Conservation (phyloP, 1,139 yeast species). For the Candida smagusa region DNA sequence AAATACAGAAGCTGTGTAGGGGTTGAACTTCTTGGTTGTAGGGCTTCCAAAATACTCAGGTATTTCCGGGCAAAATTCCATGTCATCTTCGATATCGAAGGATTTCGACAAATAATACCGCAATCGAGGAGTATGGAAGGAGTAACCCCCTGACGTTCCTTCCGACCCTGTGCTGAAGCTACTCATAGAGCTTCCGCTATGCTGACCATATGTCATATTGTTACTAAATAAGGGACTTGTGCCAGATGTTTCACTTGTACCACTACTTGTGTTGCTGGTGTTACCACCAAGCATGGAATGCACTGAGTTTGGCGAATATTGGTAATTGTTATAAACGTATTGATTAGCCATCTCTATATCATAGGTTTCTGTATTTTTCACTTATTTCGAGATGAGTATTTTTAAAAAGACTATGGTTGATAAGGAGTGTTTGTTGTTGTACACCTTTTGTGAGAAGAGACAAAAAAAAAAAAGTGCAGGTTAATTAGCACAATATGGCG, state of each 20-base stretch:
- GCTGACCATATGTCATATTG: slow-evolving; percentile 20
- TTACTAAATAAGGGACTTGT: slow-evolving; percentile 31
- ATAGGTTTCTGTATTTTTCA: slow-evolving; percentile 5
- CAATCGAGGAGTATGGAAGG: slow-evolving; percentile 42
- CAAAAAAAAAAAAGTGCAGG: background rate
- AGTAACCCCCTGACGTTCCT: slow-evolving; percentile 19
- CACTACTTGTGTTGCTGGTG: slow-evolving; percentile 9
- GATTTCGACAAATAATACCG: slow-evolving; percentile 53
- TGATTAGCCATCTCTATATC: slow-evolving; percentile 29
- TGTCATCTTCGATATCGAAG: slow-evolving; percentile 62
- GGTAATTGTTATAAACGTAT: slow-evolving; percentile 31
- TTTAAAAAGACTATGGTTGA: slow-evolving; percentile 1
- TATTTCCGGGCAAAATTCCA: slow-evolving; percentile 65
- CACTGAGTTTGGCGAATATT: slow-evolving; percentile 33
- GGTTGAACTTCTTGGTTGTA: slow-evolving; percentile 45
- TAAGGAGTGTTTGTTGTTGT: slow-evolving; percentile 3
- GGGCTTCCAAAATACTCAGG: slow-evolving; percentile 20
- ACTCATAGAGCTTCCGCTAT: background rate
- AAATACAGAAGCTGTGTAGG: slow-evolving; percentile 56
- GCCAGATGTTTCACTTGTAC: slow-evolving; percentile 2
- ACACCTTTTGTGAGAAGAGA: background rate
- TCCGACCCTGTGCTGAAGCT: slow-evolving; percentile 2
- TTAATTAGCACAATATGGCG: background rate
- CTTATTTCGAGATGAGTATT: slow-evolving; percentile 5
- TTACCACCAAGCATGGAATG: slow-evolving; percentile 11